A percentile compares a stretch with the other conserved stretches of the same genome.
Conservation (phyloP, 345 rosid genomes). For the Citrus hindsii region DNA sequence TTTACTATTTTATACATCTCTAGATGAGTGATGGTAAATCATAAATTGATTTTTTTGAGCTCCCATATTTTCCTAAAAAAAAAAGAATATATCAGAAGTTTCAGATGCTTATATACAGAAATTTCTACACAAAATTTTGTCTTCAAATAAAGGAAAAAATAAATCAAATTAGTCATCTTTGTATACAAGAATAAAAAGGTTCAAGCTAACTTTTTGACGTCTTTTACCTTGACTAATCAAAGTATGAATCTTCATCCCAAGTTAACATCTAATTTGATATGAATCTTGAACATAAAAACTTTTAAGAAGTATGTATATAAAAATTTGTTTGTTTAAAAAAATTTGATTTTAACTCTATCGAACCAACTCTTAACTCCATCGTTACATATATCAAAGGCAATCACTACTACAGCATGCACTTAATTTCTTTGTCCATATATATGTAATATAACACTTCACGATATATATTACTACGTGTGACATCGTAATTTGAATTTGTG, state of each 20-base stretch:
- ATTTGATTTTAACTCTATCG: not conserved
- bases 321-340: not conserved
- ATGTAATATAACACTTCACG: not conserved
- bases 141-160: no score
- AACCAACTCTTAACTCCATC: not conserved
- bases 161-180: not conserved
- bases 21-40: not conserved
- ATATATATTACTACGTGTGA: not conserved
- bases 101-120: no score
- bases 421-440: not conserved
- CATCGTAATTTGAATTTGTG: not conserved
- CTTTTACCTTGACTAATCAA: not conserved
- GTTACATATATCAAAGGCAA: not conserved
- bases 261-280: no score
- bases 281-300: not conserved
- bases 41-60: not conserved
- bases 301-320: not conserved
- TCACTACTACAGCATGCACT: not conserved
- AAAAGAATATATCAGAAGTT: not conserved
- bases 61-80: not conserved
- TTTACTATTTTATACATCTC: not conserved
- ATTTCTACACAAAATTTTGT: no score
- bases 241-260: not conserved
- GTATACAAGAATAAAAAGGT: no score
- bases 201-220: not conserved